Evolutionary conservation across 1,284 basidiomycete species (phyloP).

Genomic region (Melampsora americana): DNA sequence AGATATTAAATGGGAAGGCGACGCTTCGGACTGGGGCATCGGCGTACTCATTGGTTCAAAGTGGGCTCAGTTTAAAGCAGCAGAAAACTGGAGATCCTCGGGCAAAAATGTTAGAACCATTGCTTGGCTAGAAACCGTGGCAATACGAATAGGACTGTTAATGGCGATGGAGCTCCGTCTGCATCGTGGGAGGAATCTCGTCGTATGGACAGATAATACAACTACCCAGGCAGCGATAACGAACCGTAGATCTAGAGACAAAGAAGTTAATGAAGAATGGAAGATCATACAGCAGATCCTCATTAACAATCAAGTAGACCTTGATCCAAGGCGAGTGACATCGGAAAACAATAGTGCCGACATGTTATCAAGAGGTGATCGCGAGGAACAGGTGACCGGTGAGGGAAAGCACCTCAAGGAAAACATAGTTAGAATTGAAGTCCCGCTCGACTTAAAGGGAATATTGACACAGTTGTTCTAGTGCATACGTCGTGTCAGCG

Average conservation of each 20-base stretch:
- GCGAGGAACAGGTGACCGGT: background rate
- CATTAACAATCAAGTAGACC: background rate
- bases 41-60: slow-evolving; percentile 2
- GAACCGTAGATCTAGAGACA: background rate
- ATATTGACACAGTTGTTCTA: too few relatives aligned
- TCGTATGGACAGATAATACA: too few relatives aligned
- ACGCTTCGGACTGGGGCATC: background rate
- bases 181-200: background rate
- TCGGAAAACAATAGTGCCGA: slow-evolving; percentile 8
- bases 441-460: too few relatives aligned
- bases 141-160: background rate
- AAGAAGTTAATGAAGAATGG: slow-evolving; percentile 5
- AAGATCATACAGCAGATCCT: background rate
- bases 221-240: background rate
- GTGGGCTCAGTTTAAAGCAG: slow-evolving; percentile 3
- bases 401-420: background rate
- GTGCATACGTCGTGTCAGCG: too few relatives aligned
- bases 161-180: background rate
- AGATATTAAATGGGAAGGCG: slow-evolving; percentile 9
- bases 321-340: background rate
- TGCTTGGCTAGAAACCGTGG: slow-evolving; percentile 14
- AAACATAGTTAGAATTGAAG: background rate
- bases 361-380: background rate
- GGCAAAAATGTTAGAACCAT: background rate
- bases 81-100: background rate